These are phyloP conservation scores for Allantophomopsis lycopodina DNA, from an alignment of 2,329 filamentous ascomycete genomes.

Conservation along the genomic window DNA sequence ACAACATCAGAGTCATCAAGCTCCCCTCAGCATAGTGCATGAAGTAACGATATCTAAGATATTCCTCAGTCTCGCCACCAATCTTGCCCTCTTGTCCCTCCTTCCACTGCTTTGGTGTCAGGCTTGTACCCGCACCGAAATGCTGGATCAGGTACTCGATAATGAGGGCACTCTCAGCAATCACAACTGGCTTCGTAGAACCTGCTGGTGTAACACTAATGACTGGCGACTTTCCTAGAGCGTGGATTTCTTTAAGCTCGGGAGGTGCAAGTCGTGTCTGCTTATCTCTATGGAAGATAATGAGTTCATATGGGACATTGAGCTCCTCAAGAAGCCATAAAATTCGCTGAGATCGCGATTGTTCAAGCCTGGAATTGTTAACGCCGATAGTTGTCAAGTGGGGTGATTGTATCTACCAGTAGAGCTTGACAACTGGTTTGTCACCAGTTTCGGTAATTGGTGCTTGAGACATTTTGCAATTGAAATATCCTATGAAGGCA, in stretches of 20 bases:
- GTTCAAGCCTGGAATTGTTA: constrained; percentile 13
- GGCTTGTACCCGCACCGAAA: constrained; percentile 27
- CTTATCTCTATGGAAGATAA: constrained; percentile 59
- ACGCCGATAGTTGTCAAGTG: background rate
- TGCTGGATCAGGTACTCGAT: constrained; percentile 69
- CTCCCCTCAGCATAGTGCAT: constrained; percentile 81
- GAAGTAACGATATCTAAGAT: constrained; percentile 48
- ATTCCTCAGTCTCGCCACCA: constrained; percentile 46
- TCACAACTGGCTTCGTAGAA: constrained; percentile 34
- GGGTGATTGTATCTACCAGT: constrained; percentile 28
- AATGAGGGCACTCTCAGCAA: constrained; percentile 76
- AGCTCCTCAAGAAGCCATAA: constrained; percentile 60
- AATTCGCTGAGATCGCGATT: constrained; percentile 41
- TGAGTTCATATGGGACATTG: constrained; percentile 63
- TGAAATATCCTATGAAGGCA: background rate
- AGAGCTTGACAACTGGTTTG: constrained; percentile 35
- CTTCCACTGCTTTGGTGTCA: constrained; percentile 40
- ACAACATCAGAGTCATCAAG: constrained; percentile 58
- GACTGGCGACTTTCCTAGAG: constrained; percentile 77
- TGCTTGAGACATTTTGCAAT: background rate
- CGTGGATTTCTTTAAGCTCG: constrained; percentile 65
- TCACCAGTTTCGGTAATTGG: constrained; percentile 4
- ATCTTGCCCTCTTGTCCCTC: constrained; percentile 41
- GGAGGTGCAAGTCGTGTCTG: constrained; percentile 56
- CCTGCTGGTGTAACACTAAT: constrained; percentile 43